Evolutionary conservation across 306 rosid genomes (phyloP).

Genomic region (Dryas octopetala): DNA sequence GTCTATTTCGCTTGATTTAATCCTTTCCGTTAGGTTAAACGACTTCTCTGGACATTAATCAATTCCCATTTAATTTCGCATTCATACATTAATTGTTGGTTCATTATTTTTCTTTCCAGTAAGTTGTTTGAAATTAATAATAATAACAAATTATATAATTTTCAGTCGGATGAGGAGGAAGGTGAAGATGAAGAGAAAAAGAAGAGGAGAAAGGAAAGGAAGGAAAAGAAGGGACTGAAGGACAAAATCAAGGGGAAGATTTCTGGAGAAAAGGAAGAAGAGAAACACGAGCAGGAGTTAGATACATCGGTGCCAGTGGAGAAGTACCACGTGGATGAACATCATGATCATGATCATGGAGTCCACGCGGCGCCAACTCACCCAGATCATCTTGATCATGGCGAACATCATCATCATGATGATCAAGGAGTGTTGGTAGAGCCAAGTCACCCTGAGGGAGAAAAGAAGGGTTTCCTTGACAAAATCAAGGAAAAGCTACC

Average conservation of each 20-base stretch:
- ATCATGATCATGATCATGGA: background rate
- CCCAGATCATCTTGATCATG: too few relatives aligned
- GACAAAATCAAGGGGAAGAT: slow-evolving; percentile 35
- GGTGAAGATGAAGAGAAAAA: slow-evolving; percentile 49
- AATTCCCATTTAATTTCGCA: too few relatives aligned
- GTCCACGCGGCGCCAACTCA: too few relatives aligned
- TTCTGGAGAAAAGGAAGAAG: slow-evolving; percentile 24
- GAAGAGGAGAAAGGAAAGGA: slow-evolving; percentile 51
- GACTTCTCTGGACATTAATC: too few relatives aligned
- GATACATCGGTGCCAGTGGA: slow-evolving; percentile 38
- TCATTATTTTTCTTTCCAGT: too few relatives aligned
- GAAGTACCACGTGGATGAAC: slow-evolving; percentile 40
- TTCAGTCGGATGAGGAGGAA: slow-evolving; percentile 76
- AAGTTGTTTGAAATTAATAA: background rate
- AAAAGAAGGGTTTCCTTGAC: slow-evolving; percentile 78
- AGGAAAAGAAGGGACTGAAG: slow-evolving; percentile 48
- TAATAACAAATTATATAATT: background rate
- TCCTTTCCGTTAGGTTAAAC: too few relatives aligned
- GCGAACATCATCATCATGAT: background rate
- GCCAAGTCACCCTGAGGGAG: slow-evolving; percentile 26
- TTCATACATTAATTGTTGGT: too few relatives aligned
- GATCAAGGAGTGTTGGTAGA: background rate
- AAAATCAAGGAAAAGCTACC: slow-evolving; percentile 86
- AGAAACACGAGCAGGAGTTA: slow-evolving; percentile 26
- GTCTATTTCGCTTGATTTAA: background rate